phyloP scores from a whole-genome alignment of 2,329 filamentous ascomycete species.

The Pseudopyricularia cyperi region DNA sequence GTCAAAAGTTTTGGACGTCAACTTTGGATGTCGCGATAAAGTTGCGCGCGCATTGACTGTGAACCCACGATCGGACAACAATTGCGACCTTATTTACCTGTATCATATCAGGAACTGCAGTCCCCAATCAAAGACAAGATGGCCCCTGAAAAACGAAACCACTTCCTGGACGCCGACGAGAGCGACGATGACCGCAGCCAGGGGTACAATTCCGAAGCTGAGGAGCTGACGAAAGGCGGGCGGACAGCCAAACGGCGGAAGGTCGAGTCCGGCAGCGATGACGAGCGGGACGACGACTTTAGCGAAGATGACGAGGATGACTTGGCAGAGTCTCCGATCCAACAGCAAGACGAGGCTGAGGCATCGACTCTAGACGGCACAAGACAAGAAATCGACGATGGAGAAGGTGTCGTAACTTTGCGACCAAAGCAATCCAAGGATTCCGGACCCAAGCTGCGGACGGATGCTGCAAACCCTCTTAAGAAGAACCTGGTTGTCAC shows the following conservation, averaged over 20 bases:
- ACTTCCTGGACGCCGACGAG: constrained; percentile 51
- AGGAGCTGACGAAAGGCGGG: constrained; percentile 54
- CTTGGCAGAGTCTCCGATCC: constrained; percentile 5
- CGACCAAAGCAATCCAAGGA: constrained; percentile 10
- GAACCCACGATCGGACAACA: not conserved
- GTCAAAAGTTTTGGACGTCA: not conserved
- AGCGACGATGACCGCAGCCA: constrained; percentile 45
- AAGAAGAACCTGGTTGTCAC: constrained; percentile 57
- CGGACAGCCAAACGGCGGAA: constrained; percentile 51
- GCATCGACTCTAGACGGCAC: constrained; percentile 12
- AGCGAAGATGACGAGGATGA: constrained; percentile 20
- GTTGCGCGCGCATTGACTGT: not conserved
- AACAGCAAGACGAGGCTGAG: constrained; percentile 19
- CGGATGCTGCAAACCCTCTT: constrained; percentile 35
- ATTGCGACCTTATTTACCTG: not conserved
- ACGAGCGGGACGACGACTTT: constrained; percentile 16
- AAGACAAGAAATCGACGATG: not conserved
- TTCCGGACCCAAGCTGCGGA: constrained; percentile 20
- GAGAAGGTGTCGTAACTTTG: constrained; percentile 3
- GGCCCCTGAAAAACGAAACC: constrained; percentile 57
- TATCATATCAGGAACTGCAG: not conserved
- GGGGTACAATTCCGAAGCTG: constrained; percentile 54
- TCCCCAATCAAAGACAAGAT: constrained; percentile 24
- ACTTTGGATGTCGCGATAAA: not conserved
- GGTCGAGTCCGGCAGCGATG: constrained; percentile 30